These are phyloP conservation scores for Aspergillus intermedius DNA, from an alignment of 2,329 filamentous ascomycete species.

Conservation along the genomic window DNA sequence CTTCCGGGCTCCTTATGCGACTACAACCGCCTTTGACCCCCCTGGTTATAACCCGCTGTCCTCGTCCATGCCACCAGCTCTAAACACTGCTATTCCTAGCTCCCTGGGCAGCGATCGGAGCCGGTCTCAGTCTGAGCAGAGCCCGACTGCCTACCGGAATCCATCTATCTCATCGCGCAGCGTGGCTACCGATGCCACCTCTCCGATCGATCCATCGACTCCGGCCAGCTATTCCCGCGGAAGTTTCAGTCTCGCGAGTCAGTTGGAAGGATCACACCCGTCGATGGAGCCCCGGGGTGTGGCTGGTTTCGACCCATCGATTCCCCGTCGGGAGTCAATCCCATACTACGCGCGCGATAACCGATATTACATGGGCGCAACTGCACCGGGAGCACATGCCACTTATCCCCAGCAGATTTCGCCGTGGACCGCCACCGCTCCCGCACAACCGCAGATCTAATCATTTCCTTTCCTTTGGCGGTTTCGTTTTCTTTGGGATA, in stretches of 20 bases:
- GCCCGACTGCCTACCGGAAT: slow-evolving; percentile 33
- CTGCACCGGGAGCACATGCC: slow-evolving; percentile 21
- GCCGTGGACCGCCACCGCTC: slow-evolving; percentile 33
- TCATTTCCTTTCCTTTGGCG: slow-evolving; percentile 5
- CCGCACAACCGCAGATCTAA: slow-evolving; percentile 35
- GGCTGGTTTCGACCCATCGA: slow-evolving; percentile 24
- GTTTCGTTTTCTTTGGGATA: slow-evolving; percentile 4
- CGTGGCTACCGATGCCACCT: slow-evolving; percentile 32
- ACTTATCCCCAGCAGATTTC: slow-evolving; percentile 29
- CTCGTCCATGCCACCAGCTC: slow-evolving; percentile 25
- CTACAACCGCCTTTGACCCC: slow-evolving; percentile 24
- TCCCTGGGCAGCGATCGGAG: slow-evolving; percentile 28
- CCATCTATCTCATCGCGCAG: slow-evolving; percentile 35
- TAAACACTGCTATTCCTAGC: slow-evolving; percentile 26
- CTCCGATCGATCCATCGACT: slow-evolving; percentile 32
- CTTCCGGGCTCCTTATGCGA: slow-evolving; percentile 27
- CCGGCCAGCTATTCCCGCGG: slow-evolving; percentile 31
- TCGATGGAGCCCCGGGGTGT: slow-evolving; percentile 28
- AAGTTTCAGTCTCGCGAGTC: slow-evolving; percentile 32
- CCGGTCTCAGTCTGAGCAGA: slow-evolving; percentile 31
- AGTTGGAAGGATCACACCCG: slow-evolving; percentile 24
- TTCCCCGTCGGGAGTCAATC: slow-evolving; percentile 33
- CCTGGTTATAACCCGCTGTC: slow-evolving; percentile 28
- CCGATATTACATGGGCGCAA: slow-evolving; percentile 28
- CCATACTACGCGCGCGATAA: slow-evolving; percentile 29